These are phyloP conservation scores for Cocos nucifera DNA, from an alignment of 176 grass and related monocot species.

Conservation along the genomic window DNA sequence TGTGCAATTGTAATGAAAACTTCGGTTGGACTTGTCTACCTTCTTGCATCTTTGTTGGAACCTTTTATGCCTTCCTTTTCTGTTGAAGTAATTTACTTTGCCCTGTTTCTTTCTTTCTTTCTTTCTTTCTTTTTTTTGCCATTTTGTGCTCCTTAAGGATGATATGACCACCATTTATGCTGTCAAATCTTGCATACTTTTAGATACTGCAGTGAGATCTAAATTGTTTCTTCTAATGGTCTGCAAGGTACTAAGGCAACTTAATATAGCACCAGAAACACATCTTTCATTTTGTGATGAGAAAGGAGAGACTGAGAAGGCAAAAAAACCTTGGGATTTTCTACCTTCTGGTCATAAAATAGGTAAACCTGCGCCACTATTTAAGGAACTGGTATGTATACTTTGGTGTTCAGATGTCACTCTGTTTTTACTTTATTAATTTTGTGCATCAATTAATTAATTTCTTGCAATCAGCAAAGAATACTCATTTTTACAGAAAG, in stretches of 20 bases:
- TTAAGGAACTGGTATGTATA: constrained; percentile 72
- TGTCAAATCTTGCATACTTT: neutral
- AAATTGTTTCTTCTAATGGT: constrained; percentile 1
- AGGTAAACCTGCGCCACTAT: constrained; percentile 68
- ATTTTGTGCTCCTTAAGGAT: neutral
- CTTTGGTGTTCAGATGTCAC: constrained; percentile 3
- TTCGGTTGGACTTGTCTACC: constrained; percentile 78
- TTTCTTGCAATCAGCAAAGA: neutral
- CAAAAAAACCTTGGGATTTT: constrained; percentile 74
- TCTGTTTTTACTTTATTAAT: neutral
- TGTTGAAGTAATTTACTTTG: constrained; percentile 35
- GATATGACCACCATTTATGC: too few relatives aligned
- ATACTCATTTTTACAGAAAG: constrained; percentile 51
- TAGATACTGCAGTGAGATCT: neutral
- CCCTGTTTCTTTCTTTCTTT: neutral
- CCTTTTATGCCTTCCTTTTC: constrained; percentile 82
- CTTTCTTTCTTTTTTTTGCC: neutral
- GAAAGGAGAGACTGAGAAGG: constrained; percentile 54
- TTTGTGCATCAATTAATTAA: constrained; percentile 9
- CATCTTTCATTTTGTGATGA: constrained; percentile 65
- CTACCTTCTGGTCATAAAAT: constrained; percentile 74
- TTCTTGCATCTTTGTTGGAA: constrained; percentile 80
- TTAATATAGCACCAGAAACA: constrained; percentile 56
- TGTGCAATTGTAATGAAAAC: constrained; percentile 92
- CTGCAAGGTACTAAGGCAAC: constrained; percentile 54